Conservation (phyloP, 2,329 filamentous ascomycete species). For the Domatiomyces globalis region DNA sequence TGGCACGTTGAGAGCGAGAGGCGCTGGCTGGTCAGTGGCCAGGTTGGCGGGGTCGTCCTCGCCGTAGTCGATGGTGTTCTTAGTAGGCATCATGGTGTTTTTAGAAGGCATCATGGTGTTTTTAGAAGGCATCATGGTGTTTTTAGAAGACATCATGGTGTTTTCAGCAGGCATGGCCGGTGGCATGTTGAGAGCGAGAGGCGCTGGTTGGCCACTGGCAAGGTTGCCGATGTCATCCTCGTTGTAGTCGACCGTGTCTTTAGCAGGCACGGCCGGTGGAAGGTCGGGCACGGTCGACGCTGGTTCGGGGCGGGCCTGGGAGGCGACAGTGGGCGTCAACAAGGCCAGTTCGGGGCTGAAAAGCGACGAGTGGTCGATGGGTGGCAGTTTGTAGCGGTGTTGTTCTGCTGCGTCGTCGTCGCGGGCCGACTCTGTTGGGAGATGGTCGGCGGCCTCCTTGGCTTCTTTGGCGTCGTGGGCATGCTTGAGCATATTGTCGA, state of each 20-base stretch:
- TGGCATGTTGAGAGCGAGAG: too few species aligned
- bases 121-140: too few species aligned
- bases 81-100: not conserved
- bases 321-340: not conserved
- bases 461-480: slow-evolving; percentile 1
- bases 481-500: slow-evolving; percentile 29
- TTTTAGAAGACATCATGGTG: too few species aligned
- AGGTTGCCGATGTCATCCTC: not conserved
- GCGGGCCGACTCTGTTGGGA: slow-evolving; percentile 2
- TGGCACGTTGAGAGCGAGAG: too few species aligned
- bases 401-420: slow-evolving; percentile 1
- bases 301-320: not conserved
- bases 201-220: not conserved
- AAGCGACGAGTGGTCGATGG: slow-evolving; percentile 10
- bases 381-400: slow-evolving; percentile 7
- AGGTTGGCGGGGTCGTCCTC: not conserved
- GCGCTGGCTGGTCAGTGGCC: not conserved
- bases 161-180: too few species aligned
- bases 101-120: too few species aligned
- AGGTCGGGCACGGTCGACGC: not conserved
- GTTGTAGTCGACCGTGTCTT: not conserved
- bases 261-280: not conserved
- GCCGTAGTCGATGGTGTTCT: not conserved
- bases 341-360: slow-evolving; percentile 13
- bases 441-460: slow-evolving; percentile 1